Base-by-base conservation (phyloP, 1,284 basidiomycete species). In the Exobasidium rhododendri region DNA sequence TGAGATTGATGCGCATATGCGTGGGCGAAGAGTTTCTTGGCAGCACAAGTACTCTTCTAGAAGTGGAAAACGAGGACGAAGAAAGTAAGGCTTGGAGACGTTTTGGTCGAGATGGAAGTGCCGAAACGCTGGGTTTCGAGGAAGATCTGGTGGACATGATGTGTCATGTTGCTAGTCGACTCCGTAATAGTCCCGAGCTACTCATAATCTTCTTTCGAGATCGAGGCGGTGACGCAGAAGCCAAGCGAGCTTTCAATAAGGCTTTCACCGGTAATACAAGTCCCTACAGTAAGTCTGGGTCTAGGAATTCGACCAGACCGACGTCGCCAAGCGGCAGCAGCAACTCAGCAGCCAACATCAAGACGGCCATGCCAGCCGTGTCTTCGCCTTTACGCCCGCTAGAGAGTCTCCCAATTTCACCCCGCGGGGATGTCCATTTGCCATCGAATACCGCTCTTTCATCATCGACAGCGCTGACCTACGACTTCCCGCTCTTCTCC, bases 1-100 rank as follows among this genome's bases (percentile, higher is more conserved):
- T 94, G 13, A 83, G 91, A 45, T 83, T 97, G n/a, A 85, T 97
- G 6, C 84, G 91, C 35, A 88, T 86, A 56, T 96, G 92, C 79
- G 88, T 90, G 10, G 92, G 91, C n/a, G 91, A 93, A 65, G 90
- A 94, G 75, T 58, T 60, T 32, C 55, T 55, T 44, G 11, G 30
- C 24, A 46, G 56, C 30, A 13, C 43, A 53, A 7, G 50, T 61
- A 24, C 50, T 51, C 4, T 61, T 63, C 44, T 47, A 56, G 29
- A 64, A 69, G 22, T 65, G 63, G 24, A 65, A 53, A 46, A 56
- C 24, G 69, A 58, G n/a, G 55, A 63, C 24, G 63, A 63, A 35
- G 61, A 59, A 62, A 63, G 7, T 50, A 80, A 83, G 30, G 56
- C 46, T 4, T 56, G 24, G 40, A 44, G 20, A 61, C 57, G 69